Conservation (phyloP, 257 asterid genomes). For the Nicotiana paniculata region DNA sequence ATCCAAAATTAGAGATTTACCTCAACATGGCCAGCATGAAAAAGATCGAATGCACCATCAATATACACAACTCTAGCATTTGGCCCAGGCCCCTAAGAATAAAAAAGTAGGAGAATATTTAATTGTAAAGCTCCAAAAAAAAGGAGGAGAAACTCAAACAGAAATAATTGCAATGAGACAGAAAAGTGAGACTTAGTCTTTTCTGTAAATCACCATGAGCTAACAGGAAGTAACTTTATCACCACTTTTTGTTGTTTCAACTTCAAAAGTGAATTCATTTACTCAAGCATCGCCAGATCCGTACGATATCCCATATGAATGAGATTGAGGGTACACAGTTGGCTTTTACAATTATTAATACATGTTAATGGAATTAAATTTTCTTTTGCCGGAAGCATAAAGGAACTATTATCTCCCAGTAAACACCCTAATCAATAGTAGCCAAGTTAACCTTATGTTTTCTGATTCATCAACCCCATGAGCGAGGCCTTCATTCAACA, state of each 20-base stretch:
- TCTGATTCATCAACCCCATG: not conserved
- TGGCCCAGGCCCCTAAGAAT: conserved; percentile 77
- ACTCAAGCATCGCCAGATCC: not conserved
- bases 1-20: conserved; percentile 22
- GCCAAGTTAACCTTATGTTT: not conserved
- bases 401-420: not conserved
- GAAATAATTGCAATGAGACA: not conserved
- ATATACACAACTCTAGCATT: conserved; percentile 87
- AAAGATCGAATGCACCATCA: conserved; percentile 95
- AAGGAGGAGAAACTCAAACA: not conserved
- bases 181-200: not conserved
- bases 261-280: not conserved
- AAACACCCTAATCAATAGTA: not conserved
- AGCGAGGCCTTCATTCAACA: not conserved
- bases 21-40: conserved; percentile 98
- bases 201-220: not conserved
- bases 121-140: not conserved
- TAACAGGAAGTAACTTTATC: not conserved
- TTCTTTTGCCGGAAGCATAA: not conserved
- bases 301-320: not conserved
- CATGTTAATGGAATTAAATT: not conserved
- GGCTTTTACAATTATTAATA: not conserved
- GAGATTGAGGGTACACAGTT: not conserved
- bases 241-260: not conserved
- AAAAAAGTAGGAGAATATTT: not conserved